Evolutionary conservation across 495 filamentous ascomycete genomes (phyloP).

Genomic region (Aspergillus sclerotioniger): DNA sequence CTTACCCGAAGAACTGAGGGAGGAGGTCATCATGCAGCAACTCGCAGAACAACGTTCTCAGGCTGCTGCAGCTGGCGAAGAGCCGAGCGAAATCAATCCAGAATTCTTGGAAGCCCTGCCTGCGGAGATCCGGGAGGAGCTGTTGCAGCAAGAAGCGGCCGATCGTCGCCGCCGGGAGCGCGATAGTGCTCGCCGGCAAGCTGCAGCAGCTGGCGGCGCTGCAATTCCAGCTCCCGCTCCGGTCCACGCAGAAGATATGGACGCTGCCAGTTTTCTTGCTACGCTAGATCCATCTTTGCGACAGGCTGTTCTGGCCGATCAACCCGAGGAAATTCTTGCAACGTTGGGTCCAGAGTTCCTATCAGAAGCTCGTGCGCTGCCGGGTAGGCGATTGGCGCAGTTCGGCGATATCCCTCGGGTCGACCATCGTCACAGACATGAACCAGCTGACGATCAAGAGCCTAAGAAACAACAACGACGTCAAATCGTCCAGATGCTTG

Average conservation of each 20-base stretch:
- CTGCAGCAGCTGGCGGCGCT: conserved; percentile 46
- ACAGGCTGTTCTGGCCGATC: conserved; percentile 82
- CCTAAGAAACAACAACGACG: conserved; percentile 70
- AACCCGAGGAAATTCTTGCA: conserved; percentile 83
- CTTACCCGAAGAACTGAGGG: conserved; percentile 88
- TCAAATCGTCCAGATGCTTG: conserved; percentile 90
- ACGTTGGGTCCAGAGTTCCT: conserved; percentile 82
- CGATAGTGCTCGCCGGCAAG: conserved; percentile 66
- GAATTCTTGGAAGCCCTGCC: conserved; percentile 95
- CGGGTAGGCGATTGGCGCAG: conserved; percentile 59
- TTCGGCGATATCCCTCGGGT: conserved; percentile 53
- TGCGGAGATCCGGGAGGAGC: conserved; percentile 81
- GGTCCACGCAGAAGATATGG: conserved; percentile 79
- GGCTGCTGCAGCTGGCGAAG: conserved; percentile 75
- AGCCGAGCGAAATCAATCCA: conserved; percentile 81
- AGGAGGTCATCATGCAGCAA: conserved; percentile 91
- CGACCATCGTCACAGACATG: conserved; percentile 45
- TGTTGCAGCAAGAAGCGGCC: conserved; percentile 82
- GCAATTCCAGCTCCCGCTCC: conserved; percentile 43
- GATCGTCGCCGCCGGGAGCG: conserved; percentile 89
- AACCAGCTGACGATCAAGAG: conserved; percentile 41
- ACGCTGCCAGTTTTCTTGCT: conserved; percentile 86
- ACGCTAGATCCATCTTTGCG: conserved; percentile 84
- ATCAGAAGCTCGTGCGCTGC: conserved; percentile 75
- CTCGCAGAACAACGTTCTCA: conserved; percentile 77